phyloP scores from a whole-genome alignment of 176 grass and related monocot genomes.

The Eleusine coracana region DNA sequence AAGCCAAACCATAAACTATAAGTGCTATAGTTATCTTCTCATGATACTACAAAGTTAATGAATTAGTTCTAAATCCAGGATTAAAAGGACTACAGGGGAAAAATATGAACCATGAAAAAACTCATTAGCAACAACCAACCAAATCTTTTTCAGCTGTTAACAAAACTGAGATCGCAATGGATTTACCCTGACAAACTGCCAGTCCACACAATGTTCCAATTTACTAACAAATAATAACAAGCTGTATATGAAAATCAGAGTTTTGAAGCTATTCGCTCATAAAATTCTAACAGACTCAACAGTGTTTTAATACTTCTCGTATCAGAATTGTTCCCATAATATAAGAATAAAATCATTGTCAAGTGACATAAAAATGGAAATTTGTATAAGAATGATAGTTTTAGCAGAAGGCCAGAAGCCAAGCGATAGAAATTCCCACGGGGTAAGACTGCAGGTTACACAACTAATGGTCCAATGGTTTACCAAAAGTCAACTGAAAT shows the following conservation, averaged over 20 bases:
- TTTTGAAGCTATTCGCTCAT: constrained; percentile 13
- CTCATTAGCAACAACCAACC: constrained; percentile 17
- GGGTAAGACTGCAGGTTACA: background rate
- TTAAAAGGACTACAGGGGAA: background rate
- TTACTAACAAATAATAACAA: background rate
- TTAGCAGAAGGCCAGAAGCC: background rate
- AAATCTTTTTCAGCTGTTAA: constrained; percentile 8
- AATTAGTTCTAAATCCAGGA: constrained; percentile 4
- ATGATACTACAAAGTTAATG: background rate
- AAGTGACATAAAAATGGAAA: background rate
- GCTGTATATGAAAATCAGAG: background rate
- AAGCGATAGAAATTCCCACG: background rate
- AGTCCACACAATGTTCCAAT: background rate
- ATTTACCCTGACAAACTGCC: constrained; percentile 5
- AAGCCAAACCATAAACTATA: constrained; percentile 30
- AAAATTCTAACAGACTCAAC: background rate
- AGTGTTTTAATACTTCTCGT: background rate
- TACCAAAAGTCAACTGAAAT: constrained; percentile 5
- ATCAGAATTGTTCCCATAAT: background rate
- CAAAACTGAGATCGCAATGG: background rate
- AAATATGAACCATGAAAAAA: constrained; percentile 12
- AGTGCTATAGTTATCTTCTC: background rate
- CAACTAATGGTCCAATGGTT: background rate
- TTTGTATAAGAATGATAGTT: background rate
- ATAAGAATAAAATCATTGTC: background rate